Conservation (phyloP, 805 yeast genomes). For the Candida easanensis region DNA sequence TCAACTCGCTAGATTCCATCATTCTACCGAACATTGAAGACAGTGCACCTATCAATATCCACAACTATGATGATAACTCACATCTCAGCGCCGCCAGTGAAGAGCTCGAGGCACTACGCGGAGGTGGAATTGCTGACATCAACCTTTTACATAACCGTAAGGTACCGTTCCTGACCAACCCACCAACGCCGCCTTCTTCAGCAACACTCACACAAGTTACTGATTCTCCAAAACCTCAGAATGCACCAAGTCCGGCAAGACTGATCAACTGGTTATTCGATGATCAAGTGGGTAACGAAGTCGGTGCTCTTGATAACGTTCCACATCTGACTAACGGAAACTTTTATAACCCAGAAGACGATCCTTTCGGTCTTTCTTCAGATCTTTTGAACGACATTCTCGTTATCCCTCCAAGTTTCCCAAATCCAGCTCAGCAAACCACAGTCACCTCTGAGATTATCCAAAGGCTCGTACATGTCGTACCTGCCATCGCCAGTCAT, state of each 20-base stretch:
- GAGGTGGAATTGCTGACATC: conserved; percentile 2
- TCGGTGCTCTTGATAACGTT: conserved; percentile 11
- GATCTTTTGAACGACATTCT: conserved; percentile 27
- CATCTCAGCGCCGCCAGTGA: conserved; percentile 30
- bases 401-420: conserved; percentile 30
- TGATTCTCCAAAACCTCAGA: not conserved
- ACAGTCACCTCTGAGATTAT: conserved; percentile 24
- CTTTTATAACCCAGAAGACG: conserved; percentile 29
- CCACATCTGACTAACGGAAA: conserved; percentile 24
- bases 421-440: conserved; percentile 28
- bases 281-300: conserved; percentile 18
- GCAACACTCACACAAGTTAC: not conserved
- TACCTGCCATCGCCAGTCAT: conserved; percentile 25
- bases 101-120: conserved; percentile 25
- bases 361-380: conserved; percentile 29
- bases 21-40: conserved; percentile 28
- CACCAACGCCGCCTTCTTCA: conserved; percentile 5
- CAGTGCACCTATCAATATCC: conserved; percentile 20
- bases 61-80: conserved; percentile 20
- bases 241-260: conserved; percentile 22
- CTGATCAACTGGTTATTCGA: conserved; percentile 30
- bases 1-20: conserved; percentile 27
- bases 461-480: conserved; percentile 13
- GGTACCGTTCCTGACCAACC: conserved; percentile 11
- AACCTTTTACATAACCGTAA: not conserved